A percentile compares a stretch with the other conserved stretches of the same genome.
Conservation (phyloP, 805 yeast species). For the Wickerhamomyces queroliae region DNA sequence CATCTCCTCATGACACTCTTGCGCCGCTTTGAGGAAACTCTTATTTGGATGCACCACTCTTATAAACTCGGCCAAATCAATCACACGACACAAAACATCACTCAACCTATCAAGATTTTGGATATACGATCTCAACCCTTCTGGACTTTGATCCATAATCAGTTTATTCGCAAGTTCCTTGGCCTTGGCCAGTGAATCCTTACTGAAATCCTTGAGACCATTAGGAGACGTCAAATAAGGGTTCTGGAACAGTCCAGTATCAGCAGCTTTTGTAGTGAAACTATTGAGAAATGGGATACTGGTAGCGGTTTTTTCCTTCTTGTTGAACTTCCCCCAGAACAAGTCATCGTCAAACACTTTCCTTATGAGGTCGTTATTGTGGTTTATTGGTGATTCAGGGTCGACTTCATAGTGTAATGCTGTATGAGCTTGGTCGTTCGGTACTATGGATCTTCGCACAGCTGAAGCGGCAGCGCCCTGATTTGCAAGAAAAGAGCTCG, state of each 20-base stretch:
- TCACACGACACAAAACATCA: conserved; percentile 85
- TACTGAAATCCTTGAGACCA: conserved; percentile 65
- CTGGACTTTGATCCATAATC: conserved; percentile 35
- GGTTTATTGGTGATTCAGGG: conserved; percentile 8
- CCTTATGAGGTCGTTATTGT: conserved; percentile 27
- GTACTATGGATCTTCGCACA: background rate
- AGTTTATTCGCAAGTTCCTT: conserved; percentile 54
- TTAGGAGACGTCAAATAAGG: conserved; percentile 62
- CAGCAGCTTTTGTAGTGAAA: conserved; percentile 13
- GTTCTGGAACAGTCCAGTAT: conserved; percentile 70
- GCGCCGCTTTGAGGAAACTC: conserved; percentile 73
- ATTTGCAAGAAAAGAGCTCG: background rate
- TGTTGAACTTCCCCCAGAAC: conserved; percentile 50
- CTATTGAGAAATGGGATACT: conserved; percentile 6
- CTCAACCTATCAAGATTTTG: conserved; percentile 74
- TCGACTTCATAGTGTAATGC: background rate
- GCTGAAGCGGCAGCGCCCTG: background rate
- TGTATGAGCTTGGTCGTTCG: background rate
- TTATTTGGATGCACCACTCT: conserved; percentile 81
- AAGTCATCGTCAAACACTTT: conserved; percentile 56
- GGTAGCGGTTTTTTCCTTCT: conserved; percentile 4
- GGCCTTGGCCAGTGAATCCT: conserved; percentile 60
- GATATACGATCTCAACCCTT: conserved; percentile 46
- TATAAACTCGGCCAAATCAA: conserved; percentile 89
- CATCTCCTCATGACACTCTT: conserved; percentile 79